Evolutionary conservation across 176 grass and related monocot genomes (phyloP).

Genomic region (Eleusine coracana): DNA sequence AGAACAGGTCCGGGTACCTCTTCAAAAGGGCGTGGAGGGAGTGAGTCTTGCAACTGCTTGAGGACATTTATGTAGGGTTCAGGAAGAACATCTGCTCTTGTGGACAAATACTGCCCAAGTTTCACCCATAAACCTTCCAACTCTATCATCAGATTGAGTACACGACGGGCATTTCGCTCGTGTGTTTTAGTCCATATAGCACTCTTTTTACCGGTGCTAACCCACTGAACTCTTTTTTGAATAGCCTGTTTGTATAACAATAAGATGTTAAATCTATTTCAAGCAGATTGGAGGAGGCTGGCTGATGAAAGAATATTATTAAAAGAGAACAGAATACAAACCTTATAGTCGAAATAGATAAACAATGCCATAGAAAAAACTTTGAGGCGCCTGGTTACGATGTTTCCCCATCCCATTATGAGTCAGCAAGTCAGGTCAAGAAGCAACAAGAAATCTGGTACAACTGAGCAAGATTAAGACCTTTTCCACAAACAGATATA

Average conservation of each 20-base stretch:
- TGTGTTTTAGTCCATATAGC: constrained; percentile 80
- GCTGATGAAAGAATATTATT: constrained; percentile 22
- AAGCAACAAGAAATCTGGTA: not conserved
- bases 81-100: constrained; percentile 93
- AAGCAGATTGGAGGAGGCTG: constrained; percentile 1
- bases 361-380: constrained; percentile 74
- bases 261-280: constrained; percentile 48
- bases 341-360: constrained; percentile 93
- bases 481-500: not conserved
- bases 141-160: constrained; percentile 93
- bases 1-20: constrained; percentile 54
- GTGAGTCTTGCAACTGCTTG: constrained; percentile 85
- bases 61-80: constrained; percentile 88
- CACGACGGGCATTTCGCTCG: constrained; percentile 77
- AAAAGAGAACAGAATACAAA: constrained; percentile 29
- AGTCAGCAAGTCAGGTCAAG: constrained; percentile 26
- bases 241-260: constrained; percentile 61
- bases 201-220: constrained; percentile 59
- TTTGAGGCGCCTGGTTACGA: constrained; percentile 67
- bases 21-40: constrained; percentile 84
- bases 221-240: constrained; percentile 85
- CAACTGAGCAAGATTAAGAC: not conserved
- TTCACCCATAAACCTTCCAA: constrained; percentile 97
- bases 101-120: constrained; percentile 95
- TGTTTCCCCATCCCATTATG: constrained; percentile 88